phyloP scores from a whole-genome alignment of 441 rosid genomes.

The Jatropha podagrica region DNA sequence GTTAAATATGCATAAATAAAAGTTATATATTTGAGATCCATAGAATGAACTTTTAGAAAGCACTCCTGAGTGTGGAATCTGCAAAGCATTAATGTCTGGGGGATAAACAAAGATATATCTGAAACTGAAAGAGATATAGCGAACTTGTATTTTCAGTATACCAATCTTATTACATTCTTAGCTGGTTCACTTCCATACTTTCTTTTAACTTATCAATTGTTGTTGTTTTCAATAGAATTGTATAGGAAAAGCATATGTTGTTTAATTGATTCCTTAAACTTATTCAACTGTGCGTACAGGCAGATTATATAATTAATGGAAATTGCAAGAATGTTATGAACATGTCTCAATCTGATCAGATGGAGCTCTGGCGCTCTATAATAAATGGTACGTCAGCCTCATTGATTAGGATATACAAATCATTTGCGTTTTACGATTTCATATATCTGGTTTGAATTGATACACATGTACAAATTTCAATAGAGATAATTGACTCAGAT shows the following conservation, averaged over 20 bases:
- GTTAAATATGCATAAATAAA: neutral
- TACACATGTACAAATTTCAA: no score
- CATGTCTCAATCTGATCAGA: conserved; percentile 62
- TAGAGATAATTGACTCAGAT: no score
- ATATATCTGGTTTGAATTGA: neutral
- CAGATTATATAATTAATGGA: conserved; percentile 81
- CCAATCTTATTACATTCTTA: neutral
- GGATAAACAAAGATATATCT: neutral
- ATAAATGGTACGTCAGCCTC: conserved; percentile 17
- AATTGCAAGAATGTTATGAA: conserved; percentile 90
- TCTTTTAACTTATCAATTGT: neutral
- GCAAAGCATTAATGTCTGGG: neutral
- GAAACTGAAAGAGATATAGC: neutral
- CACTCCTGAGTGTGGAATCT: neutral
- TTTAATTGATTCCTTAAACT: conserved; percentile 18
- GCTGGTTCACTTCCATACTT: neutral
- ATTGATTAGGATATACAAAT: neutral
- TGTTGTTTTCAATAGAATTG: neutral
- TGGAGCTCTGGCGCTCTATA: conserved; percentile 23
- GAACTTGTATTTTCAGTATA: neutral
- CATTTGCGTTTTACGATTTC: neutral
- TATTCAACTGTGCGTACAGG: conserved; percentile 49
- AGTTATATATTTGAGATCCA: neutral
- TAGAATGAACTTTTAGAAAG: neutral
- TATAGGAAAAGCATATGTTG: neutral